phyloP scores from a whole-genome alignment of 2,329 filamentous ascomycete genomes.

The Pseudophaeomoniella oleicola region DNA sequence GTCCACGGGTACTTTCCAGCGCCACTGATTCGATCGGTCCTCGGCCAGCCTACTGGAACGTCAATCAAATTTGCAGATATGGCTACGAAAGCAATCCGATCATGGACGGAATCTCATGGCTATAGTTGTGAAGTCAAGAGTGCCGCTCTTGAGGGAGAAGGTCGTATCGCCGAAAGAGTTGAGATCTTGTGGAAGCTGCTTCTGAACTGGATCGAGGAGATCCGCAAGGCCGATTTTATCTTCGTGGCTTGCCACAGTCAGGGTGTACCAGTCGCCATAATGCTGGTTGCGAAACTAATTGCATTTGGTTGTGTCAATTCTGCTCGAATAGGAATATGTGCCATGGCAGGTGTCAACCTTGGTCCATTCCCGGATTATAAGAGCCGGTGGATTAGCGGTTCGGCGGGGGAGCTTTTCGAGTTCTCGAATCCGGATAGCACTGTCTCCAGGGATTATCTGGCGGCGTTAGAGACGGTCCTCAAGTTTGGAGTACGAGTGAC shows the following conservation, averaged over 20 bases:
- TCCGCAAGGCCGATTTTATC: conserved; percentile 76
- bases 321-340: conserved; percentile 70
- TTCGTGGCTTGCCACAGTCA: conserved; percentile 91
- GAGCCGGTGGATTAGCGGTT: conserved; percentile 74
- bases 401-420: conserved; percentile 88
- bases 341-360: conserved; percentile 79
- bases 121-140: conserved; percentile 78
- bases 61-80: conserved; percentile 86
- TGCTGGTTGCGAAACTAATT: conserved; percentile 84
- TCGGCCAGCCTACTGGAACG: conserved; percentile 90
- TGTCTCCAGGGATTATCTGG: conserved; percentile 68
- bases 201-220: conserved; percentile 85
- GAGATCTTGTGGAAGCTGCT: conserved; percentile 89
- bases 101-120: conserved; percentile 64
- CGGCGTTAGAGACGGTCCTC: conserved; percentile 58
- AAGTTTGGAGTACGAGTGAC: conserved; percentile 69
- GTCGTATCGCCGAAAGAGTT: conserved; percentile 76
- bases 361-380: conserved; percentile 90
- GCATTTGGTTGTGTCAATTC: conserved; percentile 66
- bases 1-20: conserved; percentile 91
- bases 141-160: conserved; percentile 87
- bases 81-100: conserved; percentile 66
- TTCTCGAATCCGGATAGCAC: conserved; percentile 71
- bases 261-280: conserved; percentile 83
- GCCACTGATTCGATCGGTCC: conserved; percentile 69